Base-by-base conservation (phyloP, 345 rosid genomes). In the Zanthoxylum bungeanum region DNA sequence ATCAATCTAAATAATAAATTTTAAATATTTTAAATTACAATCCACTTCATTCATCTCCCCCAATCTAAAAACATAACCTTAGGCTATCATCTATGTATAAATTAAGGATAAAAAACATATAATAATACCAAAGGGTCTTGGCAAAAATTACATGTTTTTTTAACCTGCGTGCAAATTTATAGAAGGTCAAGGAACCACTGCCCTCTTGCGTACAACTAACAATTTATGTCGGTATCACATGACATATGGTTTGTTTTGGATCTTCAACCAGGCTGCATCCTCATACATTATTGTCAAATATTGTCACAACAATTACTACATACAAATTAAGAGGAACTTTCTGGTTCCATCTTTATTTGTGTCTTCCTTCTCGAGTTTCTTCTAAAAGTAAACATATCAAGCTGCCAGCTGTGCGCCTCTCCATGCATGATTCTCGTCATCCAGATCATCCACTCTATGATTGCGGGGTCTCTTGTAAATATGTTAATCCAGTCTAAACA, bases 381-480 rank as follows among this genome's bases (percentile, higher is more conserved):
- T n/a, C 56, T 2, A 4, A 10, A 34, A 25, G 10, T 4, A 0
- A 44, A 31, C 9, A 31, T 39, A 73, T 86, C 85, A 89, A 27
- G 74, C 21, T 4, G 76, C 85, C 8, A 90, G 87, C 71, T 75
- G 87, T 5, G 84, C 67, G 30, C 85, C 80, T 7, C 42, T 83
- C 95, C 95, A 87, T 25, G 74, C 59, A 2, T 19, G 78, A 22
- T 21, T 83, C 25, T 80, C 88, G 24, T 74, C 84, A 14, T 82
- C 79, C 7, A 39, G 56, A 46, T 73, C 82, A 21, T 74, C 82
- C 28, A 69, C 55, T 73, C 62, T 65, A 7, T 42, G 72, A 40
- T 52, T 53, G 44, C 82, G n/a, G 87, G 72, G 73, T 75, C 57
- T 87, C 92, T 77, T 85, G 95, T 59, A 86, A 53, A 73, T 81